Evolutionary conservation across 2,329 filamentous ascomycete species (phyloP).

Genomic region (Colletotrichum melonis): DNA sequence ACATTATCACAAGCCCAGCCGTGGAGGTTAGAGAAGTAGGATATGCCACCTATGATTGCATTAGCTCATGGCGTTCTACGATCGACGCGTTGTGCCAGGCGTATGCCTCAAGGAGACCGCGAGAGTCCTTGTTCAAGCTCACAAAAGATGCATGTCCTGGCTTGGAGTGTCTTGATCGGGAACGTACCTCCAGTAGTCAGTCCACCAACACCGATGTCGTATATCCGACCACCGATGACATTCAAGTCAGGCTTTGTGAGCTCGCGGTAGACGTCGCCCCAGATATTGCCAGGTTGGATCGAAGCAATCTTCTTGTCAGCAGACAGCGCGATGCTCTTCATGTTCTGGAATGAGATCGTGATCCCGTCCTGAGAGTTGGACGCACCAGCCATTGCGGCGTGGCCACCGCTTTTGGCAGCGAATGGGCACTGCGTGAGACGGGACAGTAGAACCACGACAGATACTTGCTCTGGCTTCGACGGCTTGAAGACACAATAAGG

Average conservation of each 20-base stretch:
- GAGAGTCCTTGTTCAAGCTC: no score
- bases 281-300: slow-evolving; percentile 53
- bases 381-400: slow-evolving; percentile 30
- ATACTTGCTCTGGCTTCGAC: slow-evolving; percentile 40
- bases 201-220: slow-evolving; percentile 54
- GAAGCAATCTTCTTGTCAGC: slow-evolving; percentile 44
- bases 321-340: slow-evolving; percentile 38
- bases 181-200: slow-evolving; percentile 47
- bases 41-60: slow-evolving; percentile 28
- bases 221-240: slow-evolving; percentile 52
- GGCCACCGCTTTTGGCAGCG: slow-evolving; percentile 33
- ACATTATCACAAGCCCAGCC: slow-evolving; percentile 60
- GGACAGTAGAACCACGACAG: slow-evolving; percentile 40
- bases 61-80: neutral
- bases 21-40: slow-evolving; percentile 43
- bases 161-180: no score
- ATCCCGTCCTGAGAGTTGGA: slow-evolving; percentile 27
- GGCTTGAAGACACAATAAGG: slow-evolving; percentile 42
- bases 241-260: slow-evolving; percentile 47
- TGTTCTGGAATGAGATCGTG: slow-evolving; percentile 25
- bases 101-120: no score
- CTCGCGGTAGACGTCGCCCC: slow-evolving; percentile 51
- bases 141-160: no score
- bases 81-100: neutral
- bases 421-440: slow-evolving; percentile 42